Evolutionary conservation across 306 rosid genomes (phyloP).

Genomic region (Acacia melanoxylon): DNA sequence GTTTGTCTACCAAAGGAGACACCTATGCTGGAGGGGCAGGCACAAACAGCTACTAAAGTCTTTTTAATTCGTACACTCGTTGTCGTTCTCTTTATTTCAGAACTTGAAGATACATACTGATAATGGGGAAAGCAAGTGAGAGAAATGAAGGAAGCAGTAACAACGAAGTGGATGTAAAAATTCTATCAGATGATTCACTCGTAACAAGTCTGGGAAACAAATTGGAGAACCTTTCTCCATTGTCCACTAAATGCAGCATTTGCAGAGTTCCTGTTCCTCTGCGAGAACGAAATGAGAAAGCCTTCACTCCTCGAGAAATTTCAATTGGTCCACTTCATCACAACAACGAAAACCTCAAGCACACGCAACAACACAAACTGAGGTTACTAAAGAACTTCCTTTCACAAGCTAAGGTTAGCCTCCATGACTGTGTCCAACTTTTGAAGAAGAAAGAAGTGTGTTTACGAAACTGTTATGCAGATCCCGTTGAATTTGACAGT

Average conservation of each 20-base stretch:
- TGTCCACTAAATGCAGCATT: background rate
- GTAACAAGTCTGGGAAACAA: background rate
- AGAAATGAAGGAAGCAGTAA: background rate
- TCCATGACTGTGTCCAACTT: background rate
- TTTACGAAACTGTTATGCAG: background rate
- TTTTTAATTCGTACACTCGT: too few relatives aligned
- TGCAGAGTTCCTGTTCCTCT: background rate
- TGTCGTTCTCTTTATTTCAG: too few relatives aligned
- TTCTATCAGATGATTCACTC: background rate
- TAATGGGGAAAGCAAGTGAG: background rate
- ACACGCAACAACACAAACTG: background rate
- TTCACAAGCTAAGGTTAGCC: too few relatives aligned
- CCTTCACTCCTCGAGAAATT: slow-evolving; percentile 4
- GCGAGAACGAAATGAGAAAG: background rate
- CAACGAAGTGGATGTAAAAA: background rate
- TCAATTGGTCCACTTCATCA: slow-evolving; percentile 15
- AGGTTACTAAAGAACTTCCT: background rate
- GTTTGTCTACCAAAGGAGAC: too few relatives aligned
- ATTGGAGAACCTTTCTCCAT: background rate
- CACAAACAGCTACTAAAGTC: too few relatives aligned
- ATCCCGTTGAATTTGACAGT: background rate
- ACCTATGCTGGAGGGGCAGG: too few relatives aligned
- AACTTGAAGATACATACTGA: background rate
- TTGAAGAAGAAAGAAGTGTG: background rate
- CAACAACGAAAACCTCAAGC: background rate